phyloP scores from a whole-genome alignment of 108 stramenopile species.

The Chaetoceros tenuissimus region DNA sequence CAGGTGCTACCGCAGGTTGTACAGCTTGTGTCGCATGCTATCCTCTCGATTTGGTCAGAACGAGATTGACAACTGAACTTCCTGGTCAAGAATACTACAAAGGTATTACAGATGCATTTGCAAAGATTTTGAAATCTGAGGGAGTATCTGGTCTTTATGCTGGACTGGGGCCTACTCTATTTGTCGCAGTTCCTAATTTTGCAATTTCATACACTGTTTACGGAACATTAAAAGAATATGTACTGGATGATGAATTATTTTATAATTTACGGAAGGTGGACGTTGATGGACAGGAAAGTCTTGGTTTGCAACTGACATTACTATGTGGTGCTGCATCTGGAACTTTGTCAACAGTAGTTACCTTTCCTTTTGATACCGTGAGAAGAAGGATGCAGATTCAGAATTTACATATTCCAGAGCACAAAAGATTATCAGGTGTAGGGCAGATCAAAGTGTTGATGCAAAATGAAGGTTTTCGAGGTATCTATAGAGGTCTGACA shows the following conservation, averaged over 20 bases:
- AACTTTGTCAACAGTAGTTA: slow-evolving; percentile 38
- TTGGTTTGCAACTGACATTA: slow-evolving; percentile 65
- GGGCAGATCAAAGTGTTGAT: slow-evolving; percentile 52
- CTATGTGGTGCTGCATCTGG: slow-evolving; percentile 79
- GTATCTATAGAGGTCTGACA: slow-evolving; percentile 85
- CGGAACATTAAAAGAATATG: slow-evolving; percentile 80
- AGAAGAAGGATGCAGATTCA: slow-evolving; percentile 90
- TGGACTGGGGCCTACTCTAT: slow-evolving; percentile 79
- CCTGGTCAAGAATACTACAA: slow-evolving; percentile 72
- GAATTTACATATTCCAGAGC: slow-evolving; percentile 57
- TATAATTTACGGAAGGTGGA: slow-evolving; percentile 82
- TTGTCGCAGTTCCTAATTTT: slow-evolving; percentile 90
- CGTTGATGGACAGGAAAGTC: slow-evolving; percentile 63
- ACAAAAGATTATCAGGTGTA: slow-evolving; percentile 40
- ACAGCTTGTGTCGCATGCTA: slow-evolving; percentile 85
- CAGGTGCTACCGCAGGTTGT: slow-evolving; percentile 78
- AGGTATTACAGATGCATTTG: slow-evolving; percentile 79
- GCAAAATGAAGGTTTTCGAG: slow-evolving; percentile 57
- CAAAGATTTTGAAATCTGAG: slow-evolving; percentile 71
- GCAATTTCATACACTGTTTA: slow-evolving; percentile 87
- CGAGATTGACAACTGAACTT: slow-evolving; percentile 85
- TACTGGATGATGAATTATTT: slow-evolving; percentile 79
- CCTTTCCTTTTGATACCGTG: slow-evolving; percentile 79
- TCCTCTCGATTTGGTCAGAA: slow-evolving; percentile 87
- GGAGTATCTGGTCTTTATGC: slow-evolving; percentile 78